Evolutionary conservation across 495 filamentous ascomycete genomes (phyloP), one percentile per base, ranked within the genome.

Genomic region (Corynascus novoguineensis): DNA sequence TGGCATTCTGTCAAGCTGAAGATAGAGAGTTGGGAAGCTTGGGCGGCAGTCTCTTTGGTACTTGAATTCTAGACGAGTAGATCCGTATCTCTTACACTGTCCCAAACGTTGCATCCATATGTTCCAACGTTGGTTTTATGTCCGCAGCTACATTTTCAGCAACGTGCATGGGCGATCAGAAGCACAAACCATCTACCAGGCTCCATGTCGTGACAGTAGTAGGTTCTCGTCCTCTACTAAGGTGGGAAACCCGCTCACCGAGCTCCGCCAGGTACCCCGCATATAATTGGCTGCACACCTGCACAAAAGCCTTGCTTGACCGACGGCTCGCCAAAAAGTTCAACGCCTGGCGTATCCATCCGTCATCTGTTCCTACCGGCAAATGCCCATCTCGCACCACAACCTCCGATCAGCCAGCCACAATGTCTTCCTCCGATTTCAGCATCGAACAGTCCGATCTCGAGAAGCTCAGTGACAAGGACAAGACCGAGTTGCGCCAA

Each of bases 401-500:
- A 31, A 53, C 35, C 37, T 2, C 40, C 37, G 3, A 1, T 28
- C 24, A 5, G 19, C 22, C 35, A 14, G 17, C 34, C 41, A 75
- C 31, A 41, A 78, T 80, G 78, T 61, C 66, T 28, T 50, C 46
- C 37, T 15, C 38, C 38, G 55, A 63, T 38, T 32, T 61, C 58
- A 58, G 60, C 47, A 48, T 71, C 51, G 66, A 69, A 27, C 61
- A 72, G 12, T 58, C 72, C 58, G 86, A 92, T 65, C 68, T 90
- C 64, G 80, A 80, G 67, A 83, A 82, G 68, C 87, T 96, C 72
- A 87, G 78, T 61, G 84, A 89, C 11, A 81, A 78, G 60, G 91
- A 96, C 74, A 91, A 89, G 79, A 79, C 84, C 59, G 92, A 98
- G 73, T 79, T 98, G 46, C 86, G 89, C 66, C 83, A 87, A 64